Evolutionary conservation across 2,329 filamentous ascomycete genomes (phyloP).

Genomic region (Colletotrichum coccodes): DNA sequence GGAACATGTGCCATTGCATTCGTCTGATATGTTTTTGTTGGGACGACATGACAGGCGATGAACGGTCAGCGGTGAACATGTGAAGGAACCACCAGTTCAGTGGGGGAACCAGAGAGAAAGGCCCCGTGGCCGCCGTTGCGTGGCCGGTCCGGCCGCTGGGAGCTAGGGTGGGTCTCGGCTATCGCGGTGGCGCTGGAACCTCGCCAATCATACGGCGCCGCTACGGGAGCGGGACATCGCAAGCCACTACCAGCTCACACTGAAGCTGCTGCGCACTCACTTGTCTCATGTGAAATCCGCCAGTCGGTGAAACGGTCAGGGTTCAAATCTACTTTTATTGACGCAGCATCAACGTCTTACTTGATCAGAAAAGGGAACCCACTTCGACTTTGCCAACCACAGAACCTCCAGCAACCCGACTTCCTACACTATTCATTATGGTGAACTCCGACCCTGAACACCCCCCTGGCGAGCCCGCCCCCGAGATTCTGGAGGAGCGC

Average conservation of each 20-base stretch:
- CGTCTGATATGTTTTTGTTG: conserved; percentile 27
- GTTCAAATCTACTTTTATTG: background rate
- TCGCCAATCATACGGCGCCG: conserved; percentile 31
- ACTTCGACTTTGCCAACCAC: background rate
- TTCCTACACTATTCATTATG: conserved; percentile 25
- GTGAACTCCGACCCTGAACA: conserved; percentile 36
- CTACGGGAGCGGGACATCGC: conserved; percentile 30
- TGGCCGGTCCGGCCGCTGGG: conserved; percentile 26
- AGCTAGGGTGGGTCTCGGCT: conserved; percentile 31
- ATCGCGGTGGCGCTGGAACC: conserved; percentile 31
- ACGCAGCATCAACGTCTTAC: background rate
- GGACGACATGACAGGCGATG: conserved; percentile 10
- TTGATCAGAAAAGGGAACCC: conserved; percentile 1
- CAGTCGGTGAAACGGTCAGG: conserved; percentile 29
- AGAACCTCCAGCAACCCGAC: background rate
- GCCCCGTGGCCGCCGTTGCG: conserved; percentile 25
- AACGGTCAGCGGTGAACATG: conserved; percentile 1
- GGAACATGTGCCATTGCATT: conserved; percentile 21
- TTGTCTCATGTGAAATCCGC: conserved; percentile 28
- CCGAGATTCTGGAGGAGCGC: conserved; percentile 72
- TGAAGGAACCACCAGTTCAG: conserved; percentile 10
- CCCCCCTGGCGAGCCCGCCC: conserved; percentile 59
- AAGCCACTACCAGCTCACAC: background rate
- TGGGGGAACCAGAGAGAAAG: background rate
- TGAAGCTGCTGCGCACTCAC: background rate